These are phyloP conservation scores for Hymenoscyphus occultus DNA, from an alignment of 2,329 filamentous ascomycete species.

Conservation along the genomic window DNA sequence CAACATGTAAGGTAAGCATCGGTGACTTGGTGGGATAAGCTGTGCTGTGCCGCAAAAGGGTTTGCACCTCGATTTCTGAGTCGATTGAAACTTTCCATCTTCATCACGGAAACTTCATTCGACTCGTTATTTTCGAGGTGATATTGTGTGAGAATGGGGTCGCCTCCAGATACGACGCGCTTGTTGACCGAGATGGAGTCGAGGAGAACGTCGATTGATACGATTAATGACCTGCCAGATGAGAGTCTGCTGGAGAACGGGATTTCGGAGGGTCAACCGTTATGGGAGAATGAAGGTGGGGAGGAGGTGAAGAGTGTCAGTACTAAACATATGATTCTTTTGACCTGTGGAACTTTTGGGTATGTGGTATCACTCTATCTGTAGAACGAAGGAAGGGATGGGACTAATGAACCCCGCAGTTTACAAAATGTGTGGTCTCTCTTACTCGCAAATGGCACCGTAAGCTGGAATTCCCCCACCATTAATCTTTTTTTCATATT, in stretches of 20 bases:
- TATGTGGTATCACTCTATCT: background rate
- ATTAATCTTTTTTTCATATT: no score
- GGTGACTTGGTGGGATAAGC: background rate
- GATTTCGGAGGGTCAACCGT: no score
- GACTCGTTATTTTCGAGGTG: background rate
- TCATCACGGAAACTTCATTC: background rate
- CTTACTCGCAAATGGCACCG: conserved; percentile 12
- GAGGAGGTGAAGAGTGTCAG: conserved; percentile 5
- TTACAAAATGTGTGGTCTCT: conserved; percentile 15
- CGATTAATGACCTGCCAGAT: conserved; percentile 3
- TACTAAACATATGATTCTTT: conserved; percentile 9
- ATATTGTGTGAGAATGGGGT: background rate
- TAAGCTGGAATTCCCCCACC: background rate
- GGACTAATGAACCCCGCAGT: conserved; percentile 1
- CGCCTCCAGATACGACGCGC: background rate
- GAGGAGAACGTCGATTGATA: conserved; percentile 6
- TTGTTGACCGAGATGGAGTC: conserved; percentile 3
- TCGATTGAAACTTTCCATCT: background rate
- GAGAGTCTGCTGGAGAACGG: background rate
- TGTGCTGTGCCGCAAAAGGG: background rate
- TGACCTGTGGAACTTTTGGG: conserved; percentile 14
- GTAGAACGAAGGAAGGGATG: no score
- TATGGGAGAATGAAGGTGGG: background rate
- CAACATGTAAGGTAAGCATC: background rate
- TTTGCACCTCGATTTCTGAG: background rate